phyloP scores from a whole-genome alignment of 2,329 filamentous ascomycete species.

The Neurospora crassa region DNA sequence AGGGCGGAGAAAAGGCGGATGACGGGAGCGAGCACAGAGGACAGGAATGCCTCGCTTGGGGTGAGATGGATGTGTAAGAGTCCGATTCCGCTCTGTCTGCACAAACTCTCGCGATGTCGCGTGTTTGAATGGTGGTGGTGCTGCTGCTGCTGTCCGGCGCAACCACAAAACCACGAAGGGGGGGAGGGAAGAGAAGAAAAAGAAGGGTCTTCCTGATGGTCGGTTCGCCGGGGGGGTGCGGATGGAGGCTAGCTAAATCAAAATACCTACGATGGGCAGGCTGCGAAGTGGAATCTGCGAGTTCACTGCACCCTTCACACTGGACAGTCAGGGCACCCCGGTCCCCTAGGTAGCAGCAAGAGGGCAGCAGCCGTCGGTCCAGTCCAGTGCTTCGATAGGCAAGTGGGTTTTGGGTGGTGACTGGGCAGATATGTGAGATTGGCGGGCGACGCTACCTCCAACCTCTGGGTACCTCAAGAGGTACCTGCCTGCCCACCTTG shows the following conservation, averaged over 20 bases:
- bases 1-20: constrained; percentile 1
- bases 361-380: not conserved
- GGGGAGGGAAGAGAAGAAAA: constrained; percentile 6
- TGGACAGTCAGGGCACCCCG: not conserved
- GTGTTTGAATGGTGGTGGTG: not conserved
- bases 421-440: constrained; percentile 14
- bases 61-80: not conserved
- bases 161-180: not conserved
- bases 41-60: not conserved
- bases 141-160: not conserved
- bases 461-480: too few species aligned
- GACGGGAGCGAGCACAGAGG: not conserved
- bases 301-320: not conserved
- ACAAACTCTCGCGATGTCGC: not conserved
- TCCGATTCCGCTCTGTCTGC: not conserved
- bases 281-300: not conserved
- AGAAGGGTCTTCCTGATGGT: constrained; percentile 11
- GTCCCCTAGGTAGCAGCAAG: not conserved
- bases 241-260: constrained; percentile 16
- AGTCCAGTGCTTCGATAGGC: not conserved
- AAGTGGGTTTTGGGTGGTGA: not conserved
- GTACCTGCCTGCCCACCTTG: too few species aligned
- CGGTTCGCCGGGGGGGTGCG: constrained; percentile 9
- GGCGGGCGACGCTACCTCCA: constrained; percentile 6
- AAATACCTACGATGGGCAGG: constrained; percentile 10